Evolutionary conservation across 345 rosid species (phyloP).

Genomic region (Pistacia integerrima): DNA sequence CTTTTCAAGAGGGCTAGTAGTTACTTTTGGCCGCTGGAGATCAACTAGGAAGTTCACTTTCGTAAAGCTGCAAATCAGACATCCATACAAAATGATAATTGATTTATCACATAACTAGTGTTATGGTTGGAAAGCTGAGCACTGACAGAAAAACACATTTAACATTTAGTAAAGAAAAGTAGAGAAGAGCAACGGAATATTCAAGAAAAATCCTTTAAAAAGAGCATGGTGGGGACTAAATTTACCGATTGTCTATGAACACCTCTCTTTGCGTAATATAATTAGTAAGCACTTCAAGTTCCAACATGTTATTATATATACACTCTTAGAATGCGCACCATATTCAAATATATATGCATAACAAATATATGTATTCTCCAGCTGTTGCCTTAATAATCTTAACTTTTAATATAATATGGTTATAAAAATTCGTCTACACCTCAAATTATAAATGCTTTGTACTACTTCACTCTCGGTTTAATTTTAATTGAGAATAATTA

Average conservation of each 20-base stretch:
- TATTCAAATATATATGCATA: not conserved
- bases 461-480: not conserved
- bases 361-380: not conserved
- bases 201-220: not conserved
- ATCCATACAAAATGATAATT: no score
- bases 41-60: no score
- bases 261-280: not conserved
- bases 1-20: no score
- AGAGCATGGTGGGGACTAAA: not conserved
- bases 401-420: no score
- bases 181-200: not conserved
- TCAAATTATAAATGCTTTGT: not conserved
- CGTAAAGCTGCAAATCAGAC: no score
- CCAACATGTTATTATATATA: not conserved
- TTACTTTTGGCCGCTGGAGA: no score
- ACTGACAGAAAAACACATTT: not conserved
- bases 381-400: not conserved
- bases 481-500: no score
- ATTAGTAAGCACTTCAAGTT: not conserved
- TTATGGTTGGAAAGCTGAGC: slow-evolving; percentile 4
- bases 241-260: not conserved
- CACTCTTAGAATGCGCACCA: not conserved
- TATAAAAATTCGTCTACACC: not conserved
- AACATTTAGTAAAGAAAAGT: not conserved
- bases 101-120: no score